Percentiles rank a stretch among this genome's conserved stretches.
Conservation (phyloP, 768 basidiomycete species). For the Fibroporia radiculosa region DNA sequence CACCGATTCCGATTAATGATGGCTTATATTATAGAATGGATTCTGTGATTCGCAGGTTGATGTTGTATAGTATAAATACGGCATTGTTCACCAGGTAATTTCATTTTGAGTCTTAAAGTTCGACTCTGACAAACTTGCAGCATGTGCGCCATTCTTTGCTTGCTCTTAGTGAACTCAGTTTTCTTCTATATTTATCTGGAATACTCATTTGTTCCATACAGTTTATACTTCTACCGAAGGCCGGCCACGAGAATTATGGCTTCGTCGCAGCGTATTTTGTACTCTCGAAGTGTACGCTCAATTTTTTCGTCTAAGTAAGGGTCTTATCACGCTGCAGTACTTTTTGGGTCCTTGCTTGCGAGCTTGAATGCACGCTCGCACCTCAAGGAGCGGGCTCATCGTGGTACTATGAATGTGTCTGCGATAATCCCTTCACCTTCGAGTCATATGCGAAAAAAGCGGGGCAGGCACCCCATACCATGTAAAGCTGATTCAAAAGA, state of each 20-base stretch:
- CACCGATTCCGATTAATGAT: not conserved
- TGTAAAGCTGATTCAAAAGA: not conserved
- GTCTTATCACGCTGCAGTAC: not conserved
- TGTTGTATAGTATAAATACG: not conserved
- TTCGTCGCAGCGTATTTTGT: not conserved
- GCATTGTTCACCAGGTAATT: not conserved
- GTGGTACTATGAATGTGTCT: not conserved
- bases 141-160: not conserved
- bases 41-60: not conserved
- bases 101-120: not conserved
- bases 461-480: not conserved
- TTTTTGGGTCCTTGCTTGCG: not conserved
- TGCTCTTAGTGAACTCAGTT: not conserved
- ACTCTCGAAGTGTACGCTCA: not conserved
- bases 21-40: not conserved
- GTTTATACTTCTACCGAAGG: not conserved
- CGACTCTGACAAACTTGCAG: not conserved
- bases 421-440: no score
- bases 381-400: not conserved
- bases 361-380: not conserved
- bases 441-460: not conserved
- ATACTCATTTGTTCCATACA: not conserved
- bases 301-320: not conserved
- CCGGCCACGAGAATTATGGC: not conserved
- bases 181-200: not conserved